Evolutionary conservation across 1,284 basidiomycete species (phyloP).

Genomic region (Xerocomus nothofagi): DNA sequence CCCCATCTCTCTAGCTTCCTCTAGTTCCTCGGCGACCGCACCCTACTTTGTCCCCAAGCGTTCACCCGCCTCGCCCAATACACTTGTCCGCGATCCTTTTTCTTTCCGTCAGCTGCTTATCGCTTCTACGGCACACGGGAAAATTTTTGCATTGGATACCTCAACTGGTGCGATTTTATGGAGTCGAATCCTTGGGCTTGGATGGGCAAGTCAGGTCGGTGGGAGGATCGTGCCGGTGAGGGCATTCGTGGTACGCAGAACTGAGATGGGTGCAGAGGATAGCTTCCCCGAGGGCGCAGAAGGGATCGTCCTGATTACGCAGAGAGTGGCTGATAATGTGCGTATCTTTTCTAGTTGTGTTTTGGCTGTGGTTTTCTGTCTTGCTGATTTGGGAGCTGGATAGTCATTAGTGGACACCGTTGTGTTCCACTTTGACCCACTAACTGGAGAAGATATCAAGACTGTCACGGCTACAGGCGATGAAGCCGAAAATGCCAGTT

Average conservation of each 20-base stretch:
- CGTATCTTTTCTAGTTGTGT: constrained; percentile 22
- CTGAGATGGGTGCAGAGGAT: not conserved
- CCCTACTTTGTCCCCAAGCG: constrained; percentile 21
- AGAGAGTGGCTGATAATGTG: constrained; percentile 62
- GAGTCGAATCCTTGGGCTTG: constrained; percentile 68
- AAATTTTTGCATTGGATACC: constrained; percentile 83
- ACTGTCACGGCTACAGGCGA: constrained; percentile 17
- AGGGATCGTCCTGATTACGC: constrained; percentile 63
- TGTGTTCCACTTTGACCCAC: constrained; percentile 75
- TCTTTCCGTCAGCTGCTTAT: constrained; percentile 88
- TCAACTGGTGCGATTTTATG: constrained; percentile 75
- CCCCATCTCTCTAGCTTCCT: constrained; percentile 34
- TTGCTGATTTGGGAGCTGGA: constrained; percentile 12
- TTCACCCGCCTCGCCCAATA: constrained; percentile 33
- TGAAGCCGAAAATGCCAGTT: not conserved
- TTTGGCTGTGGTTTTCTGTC: not conserved
- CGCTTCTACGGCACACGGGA: constrained; percentile 69
- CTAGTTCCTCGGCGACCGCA: constrained; percentile 36
- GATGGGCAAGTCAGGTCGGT: constrained; percentile 59
- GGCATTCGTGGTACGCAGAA: constrained; percentile 35
- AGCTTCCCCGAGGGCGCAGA: constrained; percentile 4
- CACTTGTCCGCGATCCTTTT: constrained; percentile 73
- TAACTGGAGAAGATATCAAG: constrained; percentile 65
- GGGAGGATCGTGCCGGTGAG: constrained; percentile 56
- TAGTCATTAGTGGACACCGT: constrained; percentile 62